phyloP scores from a whole-genome alignment of 2,329 filamentous ascomycete species.

The Penicillium thymicola region DNA sequence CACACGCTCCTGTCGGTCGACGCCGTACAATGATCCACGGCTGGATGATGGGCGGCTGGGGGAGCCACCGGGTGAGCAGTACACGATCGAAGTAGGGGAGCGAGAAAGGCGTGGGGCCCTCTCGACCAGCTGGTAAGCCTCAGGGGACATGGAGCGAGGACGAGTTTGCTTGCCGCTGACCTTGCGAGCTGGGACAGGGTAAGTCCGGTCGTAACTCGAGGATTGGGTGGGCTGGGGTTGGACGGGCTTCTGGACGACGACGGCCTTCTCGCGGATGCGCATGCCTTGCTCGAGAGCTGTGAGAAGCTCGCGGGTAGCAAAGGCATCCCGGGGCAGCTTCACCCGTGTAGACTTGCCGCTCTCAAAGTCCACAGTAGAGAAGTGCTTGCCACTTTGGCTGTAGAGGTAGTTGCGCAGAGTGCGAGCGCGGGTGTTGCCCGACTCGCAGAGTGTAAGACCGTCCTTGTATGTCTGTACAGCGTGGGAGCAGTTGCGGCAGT shows the following conservation, averaged over 20 bases:
- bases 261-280: slow-evolving; percentile 19
- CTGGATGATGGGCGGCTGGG: slow-evolving; percentile 34
- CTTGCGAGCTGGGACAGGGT: slow-evolving; percentile 25
- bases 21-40: slow-evolving; percentile 37
- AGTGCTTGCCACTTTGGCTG: slow-evolving; percentile 37
- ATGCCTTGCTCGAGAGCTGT: slow-evolving; percentile 45
- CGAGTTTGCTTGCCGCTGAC: slow-evolving; percentile 11
- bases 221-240: slow-evolving; percentile 16
- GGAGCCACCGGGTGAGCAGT: slow-evolving; percentile 34
- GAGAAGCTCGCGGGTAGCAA: slow-evolving; percentile 38
- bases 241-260: slow-evolving; percentile 12
- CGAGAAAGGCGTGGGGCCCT: slow-evolving; percentile 19
- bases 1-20: slow-evolving; percentile 33
- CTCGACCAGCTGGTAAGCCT: slow-evolving; percentile 18
- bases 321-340: slow-evolving; percentile 40
- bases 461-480: slow-evolving; percentile 27
- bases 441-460: slow-evolving; percentile 33
- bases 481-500: slow-evolving; percentile 34
- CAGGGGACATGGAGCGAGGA: slow-evolving; percentile 18
- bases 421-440: slow-evolving; percentile 33
- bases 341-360: slow-evolving; percentile 38
- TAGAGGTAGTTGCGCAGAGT: slow-evolving; percentile 38
- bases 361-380: slow-evolving; percentile 44
- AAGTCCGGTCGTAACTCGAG: slow-evolving; percentile 34
- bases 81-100: slow-evolving; percentile 31